Conservation (phyloP, 768 basidiomycete species). For the Dioszegia crocea region DNA sequence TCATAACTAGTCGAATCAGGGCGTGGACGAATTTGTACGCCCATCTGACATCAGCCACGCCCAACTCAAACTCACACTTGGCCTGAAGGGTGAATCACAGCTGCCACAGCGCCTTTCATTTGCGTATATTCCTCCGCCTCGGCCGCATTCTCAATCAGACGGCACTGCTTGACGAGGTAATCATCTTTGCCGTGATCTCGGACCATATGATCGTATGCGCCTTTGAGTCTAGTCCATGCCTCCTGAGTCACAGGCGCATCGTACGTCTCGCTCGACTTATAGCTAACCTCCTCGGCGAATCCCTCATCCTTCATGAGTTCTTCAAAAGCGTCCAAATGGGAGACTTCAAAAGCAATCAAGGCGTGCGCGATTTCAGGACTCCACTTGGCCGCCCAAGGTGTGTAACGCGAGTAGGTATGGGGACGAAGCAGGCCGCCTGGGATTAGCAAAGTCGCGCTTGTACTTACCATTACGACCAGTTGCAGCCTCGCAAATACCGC, state of each 20-base stretch:
- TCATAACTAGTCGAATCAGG: constrained; percentile 8
- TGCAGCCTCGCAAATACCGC: constrained; percentile 24
- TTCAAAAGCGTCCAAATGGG: constrained; percentile 19
- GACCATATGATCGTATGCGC: constrained; percentile 14
- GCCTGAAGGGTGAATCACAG: constrained; percentile 17
- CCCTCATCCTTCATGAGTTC: constrained; percentile 12
- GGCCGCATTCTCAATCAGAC: constrained; percentile 15
- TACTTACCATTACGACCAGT: constrained; percentile 31
- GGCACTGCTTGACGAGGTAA: constrained; percentile 9
- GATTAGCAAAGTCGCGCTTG: neutral
- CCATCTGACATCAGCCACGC: constrained; percentile 11
- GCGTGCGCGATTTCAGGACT: constrained; percentile 13
- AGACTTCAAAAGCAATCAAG: constrained; percentile 17
- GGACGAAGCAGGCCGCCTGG: constrained; percentile 25
- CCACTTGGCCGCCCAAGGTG: constrained; percentile 11
- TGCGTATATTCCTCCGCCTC: constrained; percentile 23
- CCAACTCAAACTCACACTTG: constrained; percentile 18
- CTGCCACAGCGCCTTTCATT: constrained; percentile 20
- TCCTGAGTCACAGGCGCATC: constrained; percentile 24
- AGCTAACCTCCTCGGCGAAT: constrained; percentile 16
- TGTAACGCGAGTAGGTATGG: constrained; percentile 20
- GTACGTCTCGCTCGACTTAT: constrained; percentile 14
- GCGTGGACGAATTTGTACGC: constrained; percentile 27
- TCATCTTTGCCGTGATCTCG: constrained; percentile 15
- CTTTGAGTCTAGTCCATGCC: constrained; percentile 15